Base-by-base conservation (phyloP, 2,329 filamentous ascomycete species). In the Colletotrichum noveboracense region DNA sequence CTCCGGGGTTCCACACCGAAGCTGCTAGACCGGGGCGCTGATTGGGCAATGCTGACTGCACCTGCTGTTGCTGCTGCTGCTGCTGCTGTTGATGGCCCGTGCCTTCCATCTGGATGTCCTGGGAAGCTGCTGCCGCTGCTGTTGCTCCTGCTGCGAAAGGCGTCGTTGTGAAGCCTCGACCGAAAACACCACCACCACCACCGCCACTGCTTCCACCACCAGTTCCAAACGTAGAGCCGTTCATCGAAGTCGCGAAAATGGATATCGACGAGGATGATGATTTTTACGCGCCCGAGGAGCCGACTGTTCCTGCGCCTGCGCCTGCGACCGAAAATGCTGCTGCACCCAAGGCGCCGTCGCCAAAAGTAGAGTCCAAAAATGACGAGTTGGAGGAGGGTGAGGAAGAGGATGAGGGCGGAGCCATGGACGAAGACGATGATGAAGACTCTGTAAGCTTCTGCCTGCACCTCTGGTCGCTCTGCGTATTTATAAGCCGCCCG, bases 261-360 rank as follows among this genome's bases (percentile, higher is more conserved):
- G 91, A 93, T 81, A 89, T 93, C 74, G 92, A 93, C 83, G 91
- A 93, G 78, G 91, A 93, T 66, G 92, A 93, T 78, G 92, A 93
- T 83, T 92, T 93, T 80, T 93, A 93, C 81, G 89, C 89, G 74
- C 89, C 90, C 2, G 91, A 93, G 75, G 91, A 92, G 82, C 86
- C 88, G 52, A 85, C 85, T 66, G 80, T 81, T 24, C 79, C 83
- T 67, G 58, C 66, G 13, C 66, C 62, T 14, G 32, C 72, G 12
- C 66, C 70, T 3, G 24, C 64, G 64, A 61, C 61, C 28, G 68
- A 65, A 26, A 76, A 69, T 69, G 62, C 38, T 12, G 69, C 68
- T 9, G 43, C 43, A 52, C 30, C 73, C 5, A 58, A 61, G 28
- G 55, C 77, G 62, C 64, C 77, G 60, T 66, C 75, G 16, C 78